These are phyloP conservation scores for Phytopythium boreale DNA, from an alignment of 352 stramenopile genomes.

Conservation along the genomic window DNA sequence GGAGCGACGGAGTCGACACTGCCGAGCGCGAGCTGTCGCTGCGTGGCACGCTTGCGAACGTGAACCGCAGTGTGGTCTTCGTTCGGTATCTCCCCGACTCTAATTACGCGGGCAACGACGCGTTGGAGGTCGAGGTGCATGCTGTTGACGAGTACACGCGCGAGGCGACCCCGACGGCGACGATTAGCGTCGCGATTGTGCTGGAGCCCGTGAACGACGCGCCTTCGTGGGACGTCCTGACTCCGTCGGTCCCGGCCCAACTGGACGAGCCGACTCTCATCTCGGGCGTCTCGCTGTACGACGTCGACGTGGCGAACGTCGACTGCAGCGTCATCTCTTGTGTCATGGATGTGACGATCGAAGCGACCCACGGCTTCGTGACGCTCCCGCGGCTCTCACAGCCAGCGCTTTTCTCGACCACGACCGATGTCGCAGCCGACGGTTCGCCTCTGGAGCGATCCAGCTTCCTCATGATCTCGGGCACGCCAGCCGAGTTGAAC, in stretches of 20 bases:
- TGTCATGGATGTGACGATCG: constrained; percentile 54
- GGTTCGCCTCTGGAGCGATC: constrained; percentile 5
- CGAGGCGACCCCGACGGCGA: constrained; percentile 27
- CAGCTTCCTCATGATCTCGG: constrained; percentile 33
- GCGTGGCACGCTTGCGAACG: constrained; percentile 36
- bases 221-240: constrained; percentile 44
- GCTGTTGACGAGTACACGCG: constrained; percentile 46
- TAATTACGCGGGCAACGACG: constrained; percentile 48
- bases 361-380: constrained; percentile 35
- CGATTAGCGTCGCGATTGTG: constrained; percentile 23
- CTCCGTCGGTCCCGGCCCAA: constrained; percentile 16
- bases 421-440: constrained; percentile 9
- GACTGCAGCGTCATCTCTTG: constrained; percentile 26
- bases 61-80: constrained; percentile 35
- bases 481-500: constrained; percentile 37
- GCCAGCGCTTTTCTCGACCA: constrained; percentile 15
- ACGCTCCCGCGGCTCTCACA: constrained; percentile 23
- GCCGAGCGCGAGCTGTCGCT: constrained; percentile 14
- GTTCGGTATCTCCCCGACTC: constrained; percentile 38
- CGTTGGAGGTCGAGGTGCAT: constrained; percentile 30
- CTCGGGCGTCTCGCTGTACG: constrained; percentile 34
- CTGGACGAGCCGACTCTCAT: constrained; percentile 28
- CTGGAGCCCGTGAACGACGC: constrained; percentile 57
- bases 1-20: constrained; percentile 8
- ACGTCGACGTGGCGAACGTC: constrained; percentile 33